Percentiles rank a stretch among this genome's conserved stretches.
Conservation (phyloP, 1,284 basidiomycete genomes). For the Cystobasidiaceae sp. region DNA sequence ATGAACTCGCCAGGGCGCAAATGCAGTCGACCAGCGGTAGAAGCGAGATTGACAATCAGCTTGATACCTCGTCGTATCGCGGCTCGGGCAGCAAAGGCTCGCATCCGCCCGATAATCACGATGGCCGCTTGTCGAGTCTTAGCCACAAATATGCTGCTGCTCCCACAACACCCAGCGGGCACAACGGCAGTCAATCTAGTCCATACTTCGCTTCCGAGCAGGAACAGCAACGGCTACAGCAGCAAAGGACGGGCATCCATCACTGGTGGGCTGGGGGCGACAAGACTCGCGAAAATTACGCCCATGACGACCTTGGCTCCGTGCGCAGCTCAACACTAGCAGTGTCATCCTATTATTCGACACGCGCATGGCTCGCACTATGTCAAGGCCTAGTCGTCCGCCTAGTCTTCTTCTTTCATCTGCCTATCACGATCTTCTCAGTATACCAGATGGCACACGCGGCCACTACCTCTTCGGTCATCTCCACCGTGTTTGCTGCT, state of each 20-base stretch:
- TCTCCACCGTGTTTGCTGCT: constrained; percentile 64
- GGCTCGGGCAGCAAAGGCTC: not conserved
- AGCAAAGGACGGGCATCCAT: constrained; percentile 5
- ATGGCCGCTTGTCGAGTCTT: not conserved
- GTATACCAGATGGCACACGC: constrained; percentile 58
- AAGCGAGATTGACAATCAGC: not conserved
- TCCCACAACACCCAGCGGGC: constrained; percentile 1
- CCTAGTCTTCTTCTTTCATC: constrained; percentile 64
- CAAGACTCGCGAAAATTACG: constrained; percentile 7
- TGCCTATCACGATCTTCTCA: constrained; percentile 16
- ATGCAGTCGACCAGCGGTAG: not conserved
- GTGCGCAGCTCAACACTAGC: not conserved
- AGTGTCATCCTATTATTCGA: constrained; percentile 5
- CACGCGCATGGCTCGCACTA: constrained; percentile 27
- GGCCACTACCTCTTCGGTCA: constrained; percentile 52
- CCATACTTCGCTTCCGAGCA: not conserved
- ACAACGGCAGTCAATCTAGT: not conserved
- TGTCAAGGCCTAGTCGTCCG: constrained; percentile 85
- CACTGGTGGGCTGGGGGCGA: constrained; percentile 27
- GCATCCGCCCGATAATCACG: not conserved
- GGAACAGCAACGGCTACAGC: no score
- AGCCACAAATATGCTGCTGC: constrained; percentile 6
- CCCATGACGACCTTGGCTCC: not conserved
- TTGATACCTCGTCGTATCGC: not conserved
- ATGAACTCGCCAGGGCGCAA: constrained; percentile 3